phyloP scores from a whole-genome alignment of 768 basidiomycete genomes.

The Porpolomopsis calyptriformis region DNA sequence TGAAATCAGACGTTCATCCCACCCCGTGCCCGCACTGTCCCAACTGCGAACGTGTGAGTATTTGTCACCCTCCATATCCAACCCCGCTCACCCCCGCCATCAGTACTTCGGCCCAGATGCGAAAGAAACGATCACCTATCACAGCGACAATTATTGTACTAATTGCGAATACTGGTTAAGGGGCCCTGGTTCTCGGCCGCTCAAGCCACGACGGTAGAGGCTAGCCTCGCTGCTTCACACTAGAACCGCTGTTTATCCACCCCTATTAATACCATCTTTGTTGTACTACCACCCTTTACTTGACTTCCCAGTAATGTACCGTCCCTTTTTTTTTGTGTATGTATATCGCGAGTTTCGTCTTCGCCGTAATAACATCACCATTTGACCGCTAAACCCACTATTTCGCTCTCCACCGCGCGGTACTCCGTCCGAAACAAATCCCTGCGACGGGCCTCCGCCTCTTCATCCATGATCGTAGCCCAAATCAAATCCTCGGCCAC shows the following conservation, averaged over 20 bases:
- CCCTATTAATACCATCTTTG: background rate
- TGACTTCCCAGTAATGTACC: conserved; percentile 4
- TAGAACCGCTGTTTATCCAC: too few species aligned
- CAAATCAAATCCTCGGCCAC: background rate
- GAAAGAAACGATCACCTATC: conserved; percentile 45
- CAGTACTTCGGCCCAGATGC: conserved; percentile 67
- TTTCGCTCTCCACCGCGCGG: conserved; percentile 77
- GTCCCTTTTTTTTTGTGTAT: background rate
- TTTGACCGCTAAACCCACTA: conserved; percentile 64
- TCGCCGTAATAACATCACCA: conserved; percentile 35
- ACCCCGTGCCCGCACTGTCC: conserved; percentile 29
- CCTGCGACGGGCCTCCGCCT: conserved; percentile 33
- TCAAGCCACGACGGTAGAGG: too few species aligned
- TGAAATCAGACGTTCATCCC: conserved; percentile 24
- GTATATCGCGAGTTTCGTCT: too few species aligned
- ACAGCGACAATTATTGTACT: conserved; percentile 43
- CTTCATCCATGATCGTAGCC: conserved; percentile 20
- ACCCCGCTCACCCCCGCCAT: conserved; percentile 8
- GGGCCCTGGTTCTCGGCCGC: conserved; percentile 32
- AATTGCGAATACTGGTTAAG: conserved; percentile 52
- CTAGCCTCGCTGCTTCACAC: too few species aligned
- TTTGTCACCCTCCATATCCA: background rate
- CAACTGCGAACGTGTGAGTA: conserved; percentile 35
- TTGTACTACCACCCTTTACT: conserved; percentile 4
- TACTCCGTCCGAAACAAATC: conserved; percentile 67